A percentile compares a stretch with the other conserved stretches of the same genome.
These are phyloP conservation scores for Boletus rubropictus DNA, from an alignment of 768 basidiomycete species.

Conservation along the genomic window DNA sequence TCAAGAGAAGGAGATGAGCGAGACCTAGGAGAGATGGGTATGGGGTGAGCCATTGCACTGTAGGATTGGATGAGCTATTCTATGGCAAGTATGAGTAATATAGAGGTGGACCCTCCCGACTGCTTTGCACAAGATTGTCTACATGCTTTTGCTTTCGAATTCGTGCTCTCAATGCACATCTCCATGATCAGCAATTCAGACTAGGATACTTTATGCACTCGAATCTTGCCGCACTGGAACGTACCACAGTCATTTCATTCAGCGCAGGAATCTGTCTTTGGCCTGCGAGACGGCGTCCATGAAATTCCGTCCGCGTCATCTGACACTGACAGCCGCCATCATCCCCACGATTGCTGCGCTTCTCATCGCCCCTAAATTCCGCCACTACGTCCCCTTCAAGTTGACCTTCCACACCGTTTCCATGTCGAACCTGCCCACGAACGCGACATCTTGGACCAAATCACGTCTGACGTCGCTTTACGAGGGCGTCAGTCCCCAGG, in stretches of 20 bases:
- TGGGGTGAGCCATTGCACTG: conserved; percentile 10
- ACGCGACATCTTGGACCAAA: conserved; percentile 27
- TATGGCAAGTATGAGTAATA: conserved; percentile 26
- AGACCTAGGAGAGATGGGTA: conserved; percentile 13
- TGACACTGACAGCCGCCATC: too few relatives aligned
- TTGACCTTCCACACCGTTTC: neutral
- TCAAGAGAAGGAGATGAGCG: conserved; percentile 40
- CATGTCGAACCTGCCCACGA: conserved; percentile 2
- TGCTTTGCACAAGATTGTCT: conserved; percentile 18
- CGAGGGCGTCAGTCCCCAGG: conserved; percentile 11
- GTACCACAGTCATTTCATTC: too few relatives aligned
- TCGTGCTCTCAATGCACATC: conserved; percentile 12
- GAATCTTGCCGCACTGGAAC: too few relatives aligned
- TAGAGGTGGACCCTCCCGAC: conserved; percentile 23
- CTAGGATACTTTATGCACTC: too few relatives aligned
- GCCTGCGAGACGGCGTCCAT: too few relatives aligned
- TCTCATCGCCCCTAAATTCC: neutral
- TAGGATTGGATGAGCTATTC: conserved; percentile 23
- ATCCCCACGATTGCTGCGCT: conserved; percentile 1
- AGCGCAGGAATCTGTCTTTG: too few relatives aligned
- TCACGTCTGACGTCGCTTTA: conserved; percentile 27
- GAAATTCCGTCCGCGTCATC: too few relatives aligned
- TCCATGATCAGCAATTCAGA: neutral
- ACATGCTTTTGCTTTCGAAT: conserved; percentile 21
- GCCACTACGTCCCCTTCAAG: neutral